A percentile compares a stretch with the other conserved stretches of the same genome.
Evolutionary conservation across 1,284 basidiomycete species (phyloP).

Genomic region (Pseudozyma tsukubaensis): DNA sequence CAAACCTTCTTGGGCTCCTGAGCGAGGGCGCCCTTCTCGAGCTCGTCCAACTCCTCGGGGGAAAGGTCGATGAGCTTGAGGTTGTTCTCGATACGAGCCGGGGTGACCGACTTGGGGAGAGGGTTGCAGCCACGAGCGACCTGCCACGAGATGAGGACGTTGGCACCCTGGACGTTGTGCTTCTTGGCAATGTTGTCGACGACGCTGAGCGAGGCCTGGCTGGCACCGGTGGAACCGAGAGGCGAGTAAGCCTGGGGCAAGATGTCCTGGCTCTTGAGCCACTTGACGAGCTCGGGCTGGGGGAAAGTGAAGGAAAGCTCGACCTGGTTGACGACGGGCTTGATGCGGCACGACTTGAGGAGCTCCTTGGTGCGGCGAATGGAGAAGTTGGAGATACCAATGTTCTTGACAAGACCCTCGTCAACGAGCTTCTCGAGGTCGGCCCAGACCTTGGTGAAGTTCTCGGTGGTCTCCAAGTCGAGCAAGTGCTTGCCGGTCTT

Average conservation of each 20-base stretch:
- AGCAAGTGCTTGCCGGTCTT: conserved; percentile 73
- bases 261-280: conserved; percentile 71
- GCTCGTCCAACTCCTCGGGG: conserved; percentile 69
- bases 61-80: conserved; percentile 71
- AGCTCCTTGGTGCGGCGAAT: conserved; percentile 61
- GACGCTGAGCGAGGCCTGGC: conserved; percentile 49
- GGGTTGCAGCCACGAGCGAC: conserved; percentile 61
- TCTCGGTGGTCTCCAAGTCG: conserved; percentile 74
- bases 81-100: conserved; percentile 57
- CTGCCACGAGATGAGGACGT: conserved; percentile 59
- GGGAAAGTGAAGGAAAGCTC: conserved; percentile 70
- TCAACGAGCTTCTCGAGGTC: conserved; percentile 61
- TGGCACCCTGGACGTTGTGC: conserved; percentile 56
- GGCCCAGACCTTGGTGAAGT: conserved; percentile 53
- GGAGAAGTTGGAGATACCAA: conserved; percentile 75
- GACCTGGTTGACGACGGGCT: conserved; percentile 64
- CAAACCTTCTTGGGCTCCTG: conserved; percentile 56
- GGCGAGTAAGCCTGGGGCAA: conserved; percentile 61
- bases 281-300: conserved; percentile 81
- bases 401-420: conserved; percentile 61
- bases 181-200: conserved; percentile 58
- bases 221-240: conserved; percentile 54
- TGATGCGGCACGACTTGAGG: conserved; percentile 52
- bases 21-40: conserved; percentile 71
- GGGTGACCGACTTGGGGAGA: conserved; percentile 52